Evolutionary conservation across 2,329 filamentous ascomycete species (phyloP).

Genomic region (Septoria petroselini): DNA sequence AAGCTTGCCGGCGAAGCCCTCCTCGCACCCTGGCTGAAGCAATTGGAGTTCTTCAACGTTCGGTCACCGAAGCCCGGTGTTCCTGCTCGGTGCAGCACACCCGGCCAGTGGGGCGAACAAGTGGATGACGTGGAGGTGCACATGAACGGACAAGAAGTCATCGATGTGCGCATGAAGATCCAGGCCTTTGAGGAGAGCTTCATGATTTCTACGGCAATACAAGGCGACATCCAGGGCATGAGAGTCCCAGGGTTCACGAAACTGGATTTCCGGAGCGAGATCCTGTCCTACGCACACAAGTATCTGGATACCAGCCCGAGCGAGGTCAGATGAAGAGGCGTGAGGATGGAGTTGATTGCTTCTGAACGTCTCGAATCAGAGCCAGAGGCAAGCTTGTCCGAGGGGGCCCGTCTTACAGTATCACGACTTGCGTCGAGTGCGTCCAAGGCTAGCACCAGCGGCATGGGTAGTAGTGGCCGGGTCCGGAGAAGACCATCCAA

Average conservation of each 20-base stretch:
- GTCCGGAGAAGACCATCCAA: too few relatives aligned
- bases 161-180: conserved; percentile 57
- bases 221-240: conserved; percentile 34
- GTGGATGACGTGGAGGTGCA: conserved; percentile 51
- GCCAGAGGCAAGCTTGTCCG: too few relatives aligned
- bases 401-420: too few relatives aligned
- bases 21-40: conserved; percentile 67
- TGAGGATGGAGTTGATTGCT: too few relatives aligned
- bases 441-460: too few relatives aligned
- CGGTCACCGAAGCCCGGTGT: conserved; percentile 52
- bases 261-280: conserved; percentile 33
- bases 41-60: conserved; percentile 67
- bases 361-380: too few relatives aligned
- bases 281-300: conserved; percentile 32
- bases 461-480: too few relatives aligned
- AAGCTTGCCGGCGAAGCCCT: conserved; percentile 80
- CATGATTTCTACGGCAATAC: conserved; percentile 56
- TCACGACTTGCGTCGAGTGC: too few relatives aligned
- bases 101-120: conserved; percentile 48
- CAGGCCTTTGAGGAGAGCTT: conserved; percentile 58
- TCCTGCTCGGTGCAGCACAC: conserved; percentile 43
- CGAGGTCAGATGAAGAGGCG: conserved; percentile 20
- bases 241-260: conserved; percentile 36
- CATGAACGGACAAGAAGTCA: conserved; percentile 47
- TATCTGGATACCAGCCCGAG: conserved; percentile 24